Conservation (phyloP, 495 filamentous ascomycete genomes). For the Lasiosphaeria ovina region DNA sequence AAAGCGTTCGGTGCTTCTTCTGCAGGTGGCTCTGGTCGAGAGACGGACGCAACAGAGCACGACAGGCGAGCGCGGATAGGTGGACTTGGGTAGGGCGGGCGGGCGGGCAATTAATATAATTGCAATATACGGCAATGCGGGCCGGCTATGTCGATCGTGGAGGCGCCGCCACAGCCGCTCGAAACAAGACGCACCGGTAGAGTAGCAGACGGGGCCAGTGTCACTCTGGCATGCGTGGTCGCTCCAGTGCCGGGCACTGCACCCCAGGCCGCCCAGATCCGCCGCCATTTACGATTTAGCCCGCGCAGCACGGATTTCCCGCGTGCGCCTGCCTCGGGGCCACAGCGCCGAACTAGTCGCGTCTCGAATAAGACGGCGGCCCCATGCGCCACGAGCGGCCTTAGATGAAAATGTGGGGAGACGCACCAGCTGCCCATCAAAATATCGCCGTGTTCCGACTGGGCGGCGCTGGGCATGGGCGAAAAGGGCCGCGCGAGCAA, state of each 20-base stretch:
- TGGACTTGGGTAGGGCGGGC: too few species aligned
- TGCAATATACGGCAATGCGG: conserved; percentile 16
- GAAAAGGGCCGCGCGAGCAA: background rate
- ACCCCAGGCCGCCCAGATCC: background rate
- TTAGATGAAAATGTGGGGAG: conserved; percentile 19
- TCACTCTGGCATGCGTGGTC: background rate
- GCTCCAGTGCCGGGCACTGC: background rate
- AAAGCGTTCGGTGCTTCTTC: too few species aligned
- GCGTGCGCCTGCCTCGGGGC: conserved; percentile 10
- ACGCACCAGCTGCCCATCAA: conserved; percentile 3
- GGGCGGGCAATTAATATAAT: too few species aligned
- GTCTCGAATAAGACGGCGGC: conserved; percentile 12
- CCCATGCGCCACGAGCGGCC: background rate
- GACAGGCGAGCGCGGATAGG: too few species aligned
- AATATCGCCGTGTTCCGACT: conserved; percentile 25
- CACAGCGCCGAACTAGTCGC: conserved; percentile 8
- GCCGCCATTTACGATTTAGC: conserved; percentile 17
- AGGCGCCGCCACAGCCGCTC: conserved; percentile 12
- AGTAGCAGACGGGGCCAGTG: background rate
- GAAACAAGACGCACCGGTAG: conserved; percentile 3
- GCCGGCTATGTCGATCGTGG: conserved; percentile 9
- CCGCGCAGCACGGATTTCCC: conserved; percentile 19
- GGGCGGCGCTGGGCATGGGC: conserved; percentile 15
- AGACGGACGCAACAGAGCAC: too few species aligned
- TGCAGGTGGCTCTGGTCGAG: too few species aligned